Evolutionary conservation across 345 rosid species (phyloP), one percentile per base, ranked within the genome.

Genomic region (Carallia brachiata): DNA sequence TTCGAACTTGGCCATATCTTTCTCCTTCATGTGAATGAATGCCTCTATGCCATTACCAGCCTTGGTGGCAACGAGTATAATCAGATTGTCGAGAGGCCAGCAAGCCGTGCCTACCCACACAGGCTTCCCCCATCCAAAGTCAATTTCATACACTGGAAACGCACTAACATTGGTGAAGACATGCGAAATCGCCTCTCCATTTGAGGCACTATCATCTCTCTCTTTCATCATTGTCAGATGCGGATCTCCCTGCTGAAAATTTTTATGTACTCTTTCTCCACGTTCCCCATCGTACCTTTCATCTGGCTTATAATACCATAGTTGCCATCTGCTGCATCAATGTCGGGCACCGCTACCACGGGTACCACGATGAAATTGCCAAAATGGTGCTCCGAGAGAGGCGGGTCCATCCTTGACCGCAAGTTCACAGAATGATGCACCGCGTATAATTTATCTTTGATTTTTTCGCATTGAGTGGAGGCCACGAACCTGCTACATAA

Each of bases 361-460:
- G 70, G 50, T 12, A 10, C 55, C 53, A 78, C 19, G 56, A 56
- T 52, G 6, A 74, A 58, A 62, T 78, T 78, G 48, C 82, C 82
- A 28, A 74, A 78, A 63, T 71, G 60, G 36, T 23, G 62, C 27
- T 70, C 61, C 13, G 72, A 28, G 32, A 78, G 8, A 1, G 71
- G 72, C 0, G 78, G 78, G 2, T 73, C 75, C 75, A 66, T 70
- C 67, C 78, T 70, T 19, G 72, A 58, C 28, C 78, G 66, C 54
- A 79, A 30, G 30, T 79, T 79, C 52, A 79, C 68, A 0, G 70
- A 59, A 48, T 79, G 66, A 16, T 63, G 70, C 53, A 68, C 60
- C n/a, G 67, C 31, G 23, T 55, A 71, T 55, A 0, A 27, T 47
- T 27, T 36, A 3, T 3, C 50, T 0, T 44, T 12, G 23, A 13